Evolutionary conservation across 2,329 filamentous ascomycete genomes (phyloP), one percentile per base, ranked within the genome.

Genomic region (Neoascochyta sp.): DNA sequence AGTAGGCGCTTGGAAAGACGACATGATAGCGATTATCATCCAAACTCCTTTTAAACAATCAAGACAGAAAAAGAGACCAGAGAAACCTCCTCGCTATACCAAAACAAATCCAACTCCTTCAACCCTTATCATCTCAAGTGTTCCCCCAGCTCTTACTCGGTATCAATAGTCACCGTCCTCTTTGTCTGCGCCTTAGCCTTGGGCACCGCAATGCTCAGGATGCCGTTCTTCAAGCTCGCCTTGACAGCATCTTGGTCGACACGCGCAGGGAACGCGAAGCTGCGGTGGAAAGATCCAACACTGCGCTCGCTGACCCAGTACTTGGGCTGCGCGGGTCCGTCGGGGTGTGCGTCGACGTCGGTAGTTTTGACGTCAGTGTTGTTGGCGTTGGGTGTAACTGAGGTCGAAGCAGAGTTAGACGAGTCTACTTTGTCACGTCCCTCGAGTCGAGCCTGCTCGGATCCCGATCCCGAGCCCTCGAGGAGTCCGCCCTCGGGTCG

Each of bases 251-350:
- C 75, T 50, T 78, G 75, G 42, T 79, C 69, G 28, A 81, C 71
- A 17, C 70, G 64, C 3, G 63, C 60, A 2, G 77, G 75, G 66
- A 81, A 80, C 36, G 61, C 66, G 60, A 81, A 80, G 26, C 65
- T 68, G 47, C 77, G 70, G 37, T 73, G 68, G 63, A 81, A 81
- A 31, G 74, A 69, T 42, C 77, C 77, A 9, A 77, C 64, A 1
- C 68, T 70, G 45, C 77, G 74, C 58, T 81, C 77, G 30, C 65
- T 70, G 32, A 78, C 68, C 85, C 84, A 90, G 72, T 80, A 89
- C 64, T 78, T 81, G n/a, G n/a, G n/a, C n/a, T n/a, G n/a, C n/a
- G n/a, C n/a, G n/a, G n/a, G n/a, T n/a, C n/a, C n/a, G n/a, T n/a
- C n/a, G n/a, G n/a, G n/a, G 48, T 66, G 43, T 63, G 78, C 79